phyloP scores from a whole-genome alignment of 1,139 yeast species.

The Geotrichum citri-aurantii region DNA sequence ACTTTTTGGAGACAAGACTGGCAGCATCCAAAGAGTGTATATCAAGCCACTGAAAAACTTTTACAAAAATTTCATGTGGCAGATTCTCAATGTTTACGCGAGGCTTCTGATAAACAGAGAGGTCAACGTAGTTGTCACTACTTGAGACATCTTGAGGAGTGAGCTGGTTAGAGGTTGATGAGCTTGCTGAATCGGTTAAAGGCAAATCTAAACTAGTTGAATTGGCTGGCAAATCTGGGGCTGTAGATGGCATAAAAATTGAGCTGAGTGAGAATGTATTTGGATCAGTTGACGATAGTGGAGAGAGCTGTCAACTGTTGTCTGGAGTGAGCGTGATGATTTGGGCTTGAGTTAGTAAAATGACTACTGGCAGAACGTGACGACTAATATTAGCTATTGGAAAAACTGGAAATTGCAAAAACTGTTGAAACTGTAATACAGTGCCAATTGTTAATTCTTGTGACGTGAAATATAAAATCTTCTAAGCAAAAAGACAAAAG shows the following conservation, averaged over 20 bases:
- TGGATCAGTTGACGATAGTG: not conserved
- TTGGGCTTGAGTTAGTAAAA: not conserved
- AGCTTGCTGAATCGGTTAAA: not conserved
- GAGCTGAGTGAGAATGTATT: not conserved
- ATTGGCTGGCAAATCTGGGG: slow-evolving; percentile 6
- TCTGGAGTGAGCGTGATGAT: not conserved
- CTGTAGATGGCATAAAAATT: slow-evolving; percentile 17
- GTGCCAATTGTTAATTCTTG: not conserved
- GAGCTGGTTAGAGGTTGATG: not conserved
- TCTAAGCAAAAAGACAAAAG: not conserved
- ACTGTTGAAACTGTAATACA: not conserved
- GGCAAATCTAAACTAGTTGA: not conserved
- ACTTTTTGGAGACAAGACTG: slow-evolving; percentile 32
- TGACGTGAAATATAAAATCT: not conserved
- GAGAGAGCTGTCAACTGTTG: not conserved
- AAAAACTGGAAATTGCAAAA: not conserved
- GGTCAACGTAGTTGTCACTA: slow-evolving; percentile 4
- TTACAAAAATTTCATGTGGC: slow-evolving; percentile 38
- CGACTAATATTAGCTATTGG: not conserved
- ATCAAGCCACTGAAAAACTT: slow-evolving; percentile 30
- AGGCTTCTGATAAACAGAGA: slow-evolving; percentile 7
- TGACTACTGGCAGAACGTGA: not conserved
- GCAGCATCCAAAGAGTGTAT: slow-evolving; percentile 31
- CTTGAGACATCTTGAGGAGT: slow-evolving; percentile 16
- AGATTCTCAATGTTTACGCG: slow-evolving; percentile 18